These are phyloP conservation scores for Penicillium lividum DNA, from an alignment of 495 filamentous ascomycete genomes.

Conservation along the genomic window DNA sequence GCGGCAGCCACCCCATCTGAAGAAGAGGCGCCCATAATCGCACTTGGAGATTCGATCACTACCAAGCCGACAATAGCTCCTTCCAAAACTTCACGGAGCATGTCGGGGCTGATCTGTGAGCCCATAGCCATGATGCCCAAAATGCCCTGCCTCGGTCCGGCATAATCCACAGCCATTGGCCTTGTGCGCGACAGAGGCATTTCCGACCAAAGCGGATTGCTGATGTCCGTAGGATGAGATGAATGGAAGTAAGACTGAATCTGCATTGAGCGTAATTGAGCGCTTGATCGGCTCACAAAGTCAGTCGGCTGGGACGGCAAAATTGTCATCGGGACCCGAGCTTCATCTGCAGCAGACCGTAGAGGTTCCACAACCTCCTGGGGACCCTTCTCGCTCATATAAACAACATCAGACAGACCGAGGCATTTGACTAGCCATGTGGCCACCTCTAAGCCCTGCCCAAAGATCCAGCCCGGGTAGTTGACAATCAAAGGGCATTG, in stretches of 20 bases:
- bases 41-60: slow-evolving; percentile 46
- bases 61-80: slow-evolving; percentile 61
- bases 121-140: slow-evolving; percentile 54
- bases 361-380: slow-evolving; percentile 63
- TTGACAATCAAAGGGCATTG: slow-evolving; percentile 73
- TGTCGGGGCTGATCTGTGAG: slow-evolving; percentile 46
- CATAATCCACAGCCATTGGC: slow-evolving; percentile 59
- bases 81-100: slow-evolving; percentile 54
- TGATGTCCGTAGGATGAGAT: slow-evolving; percentile 34
- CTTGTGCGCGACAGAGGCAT: slow-evolving; percentile 46
- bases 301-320: slow-evolving; percentile 61
- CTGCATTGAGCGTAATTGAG: slow-evolving; percentile 75
- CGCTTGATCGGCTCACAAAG: slow-evolving; percentile 62
- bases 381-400: slow-evolving; percentile 73
- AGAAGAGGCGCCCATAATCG: slow-evolving; percentile 26
- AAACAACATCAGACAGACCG: slow-evolving; percentile 62
- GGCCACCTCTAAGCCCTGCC: slow-evolving; percentile 70
- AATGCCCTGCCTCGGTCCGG: slow-evolving; percentile 51
- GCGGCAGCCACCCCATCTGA: not conserved
- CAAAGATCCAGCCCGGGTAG: slow-evolving; percentile 80
- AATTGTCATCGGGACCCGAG: slow-evolving; percentile 39
- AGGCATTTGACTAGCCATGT: slow-evolving; percentile 57
- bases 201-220: slow-evolving; percentile 47
- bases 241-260: slow-evolving; percentile 77
- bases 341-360: slow-evolving; percentile 33